Evolutionary conservation across 352 stramenopile species (phyloP).

Genomic region (Globisporangium splendens): DNA sequence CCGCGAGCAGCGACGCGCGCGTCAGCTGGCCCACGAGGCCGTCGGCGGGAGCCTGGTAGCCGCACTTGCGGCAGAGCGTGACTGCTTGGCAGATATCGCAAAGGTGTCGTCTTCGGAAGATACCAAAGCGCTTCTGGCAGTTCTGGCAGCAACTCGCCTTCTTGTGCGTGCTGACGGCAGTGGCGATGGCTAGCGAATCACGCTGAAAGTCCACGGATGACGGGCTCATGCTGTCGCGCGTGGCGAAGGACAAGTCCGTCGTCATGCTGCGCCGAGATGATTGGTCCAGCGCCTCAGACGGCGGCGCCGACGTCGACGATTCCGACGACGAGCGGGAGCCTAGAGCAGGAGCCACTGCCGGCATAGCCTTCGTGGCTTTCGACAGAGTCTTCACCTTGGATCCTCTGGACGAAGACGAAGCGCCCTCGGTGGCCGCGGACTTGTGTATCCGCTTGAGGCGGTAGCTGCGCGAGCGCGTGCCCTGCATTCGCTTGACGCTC

Average conservation of each 20-base stretch:
- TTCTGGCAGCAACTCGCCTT: constrained; percentile 35
- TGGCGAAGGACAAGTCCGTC: not conserved
- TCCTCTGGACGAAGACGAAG: constrained; percentile 15
- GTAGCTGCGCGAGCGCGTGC: constrained; percentile 42
- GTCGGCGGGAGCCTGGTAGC: constrained; percentile 40
- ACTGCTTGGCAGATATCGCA: constrained; percentile 58
- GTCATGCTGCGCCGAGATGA: not conserved
- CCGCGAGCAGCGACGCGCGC: constrained; percentile 6
- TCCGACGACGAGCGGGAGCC: not conserved
- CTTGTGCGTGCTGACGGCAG: constrained; percentile 12
- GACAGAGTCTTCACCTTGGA: not conserved
- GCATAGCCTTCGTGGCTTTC: no score
- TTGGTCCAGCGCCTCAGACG: not conserved
- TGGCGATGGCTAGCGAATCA: constrained; percentile 5
- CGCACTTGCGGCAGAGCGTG: constrained; percentile 55
- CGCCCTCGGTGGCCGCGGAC: constrained; percentile 11
- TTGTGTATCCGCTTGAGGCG: constrained; percentile 52
- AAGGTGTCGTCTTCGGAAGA: constrained; percentile 51
- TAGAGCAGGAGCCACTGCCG: not conserved
- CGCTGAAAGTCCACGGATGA: constrained; percentile 25
- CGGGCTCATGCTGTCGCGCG: constrained; percentile 3
- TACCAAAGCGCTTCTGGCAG: constrained; percentile 60
- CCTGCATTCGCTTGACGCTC: constrained; percentile 46
- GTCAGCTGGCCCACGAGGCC: constrained; percentile 23
- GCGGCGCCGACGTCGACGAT: not conserved